Conservation (phyloP, 306 rosid genomes). For the Alnus rubra region DNA sequence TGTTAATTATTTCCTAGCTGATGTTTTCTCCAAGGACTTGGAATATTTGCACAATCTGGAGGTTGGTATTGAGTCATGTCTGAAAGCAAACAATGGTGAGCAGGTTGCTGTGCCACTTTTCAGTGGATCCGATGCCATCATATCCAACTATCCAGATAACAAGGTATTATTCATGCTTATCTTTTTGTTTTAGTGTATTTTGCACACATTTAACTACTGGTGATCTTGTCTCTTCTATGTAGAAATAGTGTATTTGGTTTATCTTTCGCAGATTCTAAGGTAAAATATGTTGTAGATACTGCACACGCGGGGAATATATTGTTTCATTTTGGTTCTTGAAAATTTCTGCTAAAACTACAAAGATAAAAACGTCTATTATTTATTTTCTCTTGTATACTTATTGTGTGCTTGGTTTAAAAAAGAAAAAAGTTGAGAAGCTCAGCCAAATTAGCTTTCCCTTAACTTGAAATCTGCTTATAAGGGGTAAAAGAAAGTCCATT, state of each 20-base stretch:
- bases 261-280: not conserved
- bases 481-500: too few relatives aligned
- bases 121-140: constrained; percentile 34
- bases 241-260: not conserved
- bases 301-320: not conserved
- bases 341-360: not conserved
- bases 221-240: not conserved
- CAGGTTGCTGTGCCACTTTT: constrained; percentile 40
- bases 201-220: not conserved
- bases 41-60: constrained; percentile 62
- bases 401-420: too few relatives aligned
- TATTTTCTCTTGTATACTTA: too few relatives aligned
- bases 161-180: constrained; percentile 51
- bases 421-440: too few relatives aligned
- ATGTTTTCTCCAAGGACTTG: constrained; percentile 53
- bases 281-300: not conserved
- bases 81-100: constrained; percentile 43
- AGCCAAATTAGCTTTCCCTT: too few relatives aligned
- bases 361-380: too few relatives aligned
- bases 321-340: not conserved
- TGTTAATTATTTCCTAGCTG: constrained; percentile 47
- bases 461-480: too few relatives aligned
- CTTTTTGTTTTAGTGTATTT: not conserved
- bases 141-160: constrained; percentile 34
- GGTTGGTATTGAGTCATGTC: constrained; percentile 54